A percentile compares a stretch with the other conserved stretches of the same genome.
phyloP scores from a whole-genome alignment of 225 moss, liverwort and hornwort genomes.

The Antitrichia curtipendula region DNA sequence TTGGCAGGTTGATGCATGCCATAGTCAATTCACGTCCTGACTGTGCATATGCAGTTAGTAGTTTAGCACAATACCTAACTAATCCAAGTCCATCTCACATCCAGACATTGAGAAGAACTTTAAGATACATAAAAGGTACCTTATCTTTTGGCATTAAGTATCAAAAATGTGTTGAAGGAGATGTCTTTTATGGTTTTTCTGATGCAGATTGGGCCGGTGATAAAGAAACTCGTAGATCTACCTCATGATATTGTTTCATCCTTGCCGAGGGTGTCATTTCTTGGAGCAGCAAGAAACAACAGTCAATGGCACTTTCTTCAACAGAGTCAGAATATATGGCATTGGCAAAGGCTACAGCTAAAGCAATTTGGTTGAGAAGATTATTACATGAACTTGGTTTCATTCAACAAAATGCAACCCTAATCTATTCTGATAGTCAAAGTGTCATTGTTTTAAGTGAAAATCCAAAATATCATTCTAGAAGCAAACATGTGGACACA shows the following conservation, averaged over 20 bases:
- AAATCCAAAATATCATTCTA: not conserved
- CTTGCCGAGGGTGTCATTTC: not conserved
- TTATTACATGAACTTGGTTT: not conserved
- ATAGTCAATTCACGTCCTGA: too few relatives aligned
- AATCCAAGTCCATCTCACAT: too few relatives aligned
- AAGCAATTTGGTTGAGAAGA: not conserved
- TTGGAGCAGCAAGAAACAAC: not conserved
- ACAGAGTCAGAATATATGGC: not conserved
- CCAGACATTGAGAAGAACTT: too few relatives aligned
- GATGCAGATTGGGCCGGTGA: not conserved
- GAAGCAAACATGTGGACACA: not conserved
- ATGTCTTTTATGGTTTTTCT: not conserved
- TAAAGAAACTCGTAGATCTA: not conserved
- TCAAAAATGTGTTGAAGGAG: too few relatives aligned
- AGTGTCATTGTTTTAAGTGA: not conserved
- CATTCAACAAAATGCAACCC: not conserved
- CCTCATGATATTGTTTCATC: not conserved
- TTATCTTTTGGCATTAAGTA: too few relatives aligned
- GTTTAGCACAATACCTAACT: too few relatives aligned
- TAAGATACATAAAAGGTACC: too few relatives aligned
- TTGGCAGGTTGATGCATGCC: too few relatives aligned
- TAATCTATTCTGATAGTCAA: not conserved
- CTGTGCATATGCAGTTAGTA: too few relatives aligned
- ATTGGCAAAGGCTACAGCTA: not conserved
- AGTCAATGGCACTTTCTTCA: fast-evolving